These are phyloP conservation scores for Metahyphopichia silvanorum DNA, from an alignment of 805 yeast species.

Conservation along the genomic window DNA sequence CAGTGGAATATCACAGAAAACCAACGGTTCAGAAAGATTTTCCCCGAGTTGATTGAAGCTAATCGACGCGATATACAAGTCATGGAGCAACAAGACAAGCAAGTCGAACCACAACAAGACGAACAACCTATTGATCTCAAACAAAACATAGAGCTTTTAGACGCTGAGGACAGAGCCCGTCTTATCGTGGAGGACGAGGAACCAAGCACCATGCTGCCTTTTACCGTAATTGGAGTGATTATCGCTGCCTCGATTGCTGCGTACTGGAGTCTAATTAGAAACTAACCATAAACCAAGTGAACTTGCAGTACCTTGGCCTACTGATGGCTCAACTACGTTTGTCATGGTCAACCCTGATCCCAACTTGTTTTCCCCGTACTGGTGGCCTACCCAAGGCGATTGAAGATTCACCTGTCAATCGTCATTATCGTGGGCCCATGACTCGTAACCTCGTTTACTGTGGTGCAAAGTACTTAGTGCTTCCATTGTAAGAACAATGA, in stretches of 20 bases:
- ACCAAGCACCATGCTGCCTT: slow-evolving; percentile 5
- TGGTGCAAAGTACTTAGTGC: no score
- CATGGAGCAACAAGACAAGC: slow-evolving; percentile 9
- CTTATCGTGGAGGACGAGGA: slow-evolving; percentile 19
- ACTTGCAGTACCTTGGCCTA: no score
- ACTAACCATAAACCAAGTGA: no score
- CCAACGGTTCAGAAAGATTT: slow-evolving; percentile 55
- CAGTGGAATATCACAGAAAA: slow-evolving; percentile 58
- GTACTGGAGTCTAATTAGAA: slow-evolving; percentile 15
- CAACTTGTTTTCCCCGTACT: no score
- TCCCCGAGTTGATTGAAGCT: slow-evolving; percentile 61
- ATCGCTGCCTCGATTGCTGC: slow-evolving; percentile 32
- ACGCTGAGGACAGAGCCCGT: slow-evolving; percentile 68
- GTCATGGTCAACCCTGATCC: no score
- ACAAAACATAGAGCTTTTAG: slow-evolving; percentile 40
- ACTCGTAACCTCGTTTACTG: no score
- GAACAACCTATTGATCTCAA: slow-evolving; percentile 17
- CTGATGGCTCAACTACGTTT: slow-evolving; percentile 1
- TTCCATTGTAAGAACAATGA: no score
- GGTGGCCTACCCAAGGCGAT: no score
- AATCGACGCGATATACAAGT: slow-evolving; percentile 32
- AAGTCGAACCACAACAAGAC: slow-evolving; percentile 8
- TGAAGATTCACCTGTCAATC: no score
- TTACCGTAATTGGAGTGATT: slow-evolving; percentile 26
- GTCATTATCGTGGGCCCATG: no score